Evolutionary conservation across 352 stramenopile species (phyloP), one percentile per base, ranked within the genome.

Genomic region (Phytopythium ostracodes): DNA sequence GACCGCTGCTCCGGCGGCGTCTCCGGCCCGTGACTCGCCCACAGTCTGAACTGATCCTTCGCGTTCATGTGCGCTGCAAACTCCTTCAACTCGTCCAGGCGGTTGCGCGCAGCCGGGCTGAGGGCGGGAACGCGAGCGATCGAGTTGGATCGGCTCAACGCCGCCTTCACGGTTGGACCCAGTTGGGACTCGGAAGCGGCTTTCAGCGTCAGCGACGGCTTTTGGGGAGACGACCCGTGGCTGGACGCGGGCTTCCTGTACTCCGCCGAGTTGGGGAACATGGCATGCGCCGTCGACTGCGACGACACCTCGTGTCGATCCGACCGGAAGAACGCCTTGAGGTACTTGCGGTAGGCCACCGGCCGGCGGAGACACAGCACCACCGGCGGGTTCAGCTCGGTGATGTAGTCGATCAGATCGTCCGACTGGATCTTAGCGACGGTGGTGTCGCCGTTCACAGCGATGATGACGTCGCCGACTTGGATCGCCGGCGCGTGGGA

Each of bases 401-500:
- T 51, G 49, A 91, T 81, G 53, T 76, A 66, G 46, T 91, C 79
- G 22, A 89, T 84, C 6, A 82, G 64, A 14, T 91, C 81, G 43
- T 89, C 79, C 0, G 76, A 76, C 4, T 71, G 51, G 50, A 84
- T 78, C n/a, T 64, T 68, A 10, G 73, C 69, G 20, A 86, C 69
- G 5, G 71, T 73, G 15, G 67, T 47, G 46, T 84, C 79, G 15
- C 67, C 77, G 55, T 89, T 89, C n/a, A 91, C 75, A 14, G 72
- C 74, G 67, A 89, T 81, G 35, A 91, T 60, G 24, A 91, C 81
- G 49, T 91, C 81, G 9, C 81, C 81, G 20, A 91, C 75, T 51
- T 88, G 71, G 17, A 89, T 62, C 20, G 57, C 59, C 2, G 69
- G 70, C 0, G 68, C 63, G 44, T 86, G 71, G 2, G 70, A 25